Percentiles rank a stretch among this genome's conserved stretches.
These are phyloP conservation scores for Nannochloris sp. DNA, from an alignment of 139 green algal species.

Conservation along the genomic window DNA sequence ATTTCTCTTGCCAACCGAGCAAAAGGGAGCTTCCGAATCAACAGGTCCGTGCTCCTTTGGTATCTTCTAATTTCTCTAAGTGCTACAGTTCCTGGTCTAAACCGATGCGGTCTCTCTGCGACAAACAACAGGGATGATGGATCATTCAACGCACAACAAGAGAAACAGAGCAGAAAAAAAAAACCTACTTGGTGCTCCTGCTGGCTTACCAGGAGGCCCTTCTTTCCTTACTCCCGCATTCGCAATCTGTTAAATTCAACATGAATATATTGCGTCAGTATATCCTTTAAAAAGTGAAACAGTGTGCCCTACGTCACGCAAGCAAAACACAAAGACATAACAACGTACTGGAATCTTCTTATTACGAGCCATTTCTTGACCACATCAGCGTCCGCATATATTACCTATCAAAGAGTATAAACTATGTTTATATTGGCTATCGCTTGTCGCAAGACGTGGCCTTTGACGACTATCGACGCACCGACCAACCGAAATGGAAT, in stretches of 20 bases:
- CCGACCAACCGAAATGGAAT: too few relatives aligned
- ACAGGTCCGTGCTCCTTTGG: constrained; percentile 59
- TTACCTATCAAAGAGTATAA: too few relatives aligned
- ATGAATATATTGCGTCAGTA: neutral
- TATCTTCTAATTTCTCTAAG: constrained; percentile 62
- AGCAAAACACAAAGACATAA: too few relatives aligned
- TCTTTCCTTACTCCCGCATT: neutral
- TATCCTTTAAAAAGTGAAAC: too few relatives aligned
- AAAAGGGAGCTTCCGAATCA: constrained; percentile 78
- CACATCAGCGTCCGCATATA: too few relatives aligned
- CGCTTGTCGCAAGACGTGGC: too few relatives aligned
- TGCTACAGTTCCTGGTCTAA: constrained; percentile 59
- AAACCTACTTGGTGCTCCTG: constrained; percentile 1
- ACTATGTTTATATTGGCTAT: too few relatives aligned
- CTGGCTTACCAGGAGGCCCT: neutral
- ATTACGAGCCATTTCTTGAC: too few relatives aligned
- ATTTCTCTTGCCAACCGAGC: constrained; percentile 76
- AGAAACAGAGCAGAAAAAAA: neutral
- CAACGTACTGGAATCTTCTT: too few relatives aligned
- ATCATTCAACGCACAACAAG: neutral
- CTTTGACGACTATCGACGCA: too few relatives aligned
- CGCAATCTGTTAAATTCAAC: neutral
- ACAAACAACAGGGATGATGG: neutral
- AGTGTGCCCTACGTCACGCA: too few relatives aligned
- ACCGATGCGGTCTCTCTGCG: constrained; percentile 32